phyloP scores from a whole-genome alignment of 306 rosid genomes.

The Glycine tomentella region DNA sequence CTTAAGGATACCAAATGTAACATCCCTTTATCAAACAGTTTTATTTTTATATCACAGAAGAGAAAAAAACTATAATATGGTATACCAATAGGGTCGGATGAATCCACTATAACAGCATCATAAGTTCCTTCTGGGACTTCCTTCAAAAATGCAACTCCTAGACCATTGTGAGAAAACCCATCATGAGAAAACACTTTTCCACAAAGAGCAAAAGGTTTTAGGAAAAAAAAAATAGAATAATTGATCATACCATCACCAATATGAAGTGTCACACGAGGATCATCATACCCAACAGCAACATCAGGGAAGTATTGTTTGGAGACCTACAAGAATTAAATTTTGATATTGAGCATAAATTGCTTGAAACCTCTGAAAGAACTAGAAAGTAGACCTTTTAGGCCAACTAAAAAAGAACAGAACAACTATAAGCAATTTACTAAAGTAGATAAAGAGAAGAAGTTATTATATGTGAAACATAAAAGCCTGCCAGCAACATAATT shows the following conservation, averaged over 20 bases:
- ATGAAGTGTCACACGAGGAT: constrained; percentile 88
- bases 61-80: constrained; percentile 10
- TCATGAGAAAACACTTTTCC: constrained; percentile 31
- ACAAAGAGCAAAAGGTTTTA: background rate
- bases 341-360: background rate
- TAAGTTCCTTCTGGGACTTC: constrained; percentile 86
- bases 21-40: constrained; percentile 19
- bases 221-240: constrained; percentile 8
- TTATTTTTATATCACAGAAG: constrained; percentile 15
- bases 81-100: constrained; percentile 97
- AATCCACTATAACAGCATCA: constrained; percentile 97
- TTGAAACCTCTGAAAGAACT: constrained; percentile 22
- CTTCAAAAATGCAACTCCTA: constrained; percentile 95
- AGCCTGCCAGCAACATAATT: constrained; percentile 29
- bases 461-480: constrained; percentile 4
- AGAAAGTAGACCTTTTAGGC: background rate
- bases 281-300: constrained; percentile 81
- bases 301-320: constrained; percentile 88
- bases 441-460: constrained; percentile 25
- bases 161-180: constrained; percentile 45
- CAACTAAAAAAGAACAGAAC: constrained; percentile 12
- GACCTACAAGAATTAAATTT: constrained; percentile 59
- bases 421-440: constrained; percentile 1
- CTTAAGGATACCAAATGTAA: constrained; percentile 56
- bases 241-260: constrained; percentile 84